Base-by-base conservation (phyloP, 768 basidiomycete genomes). In the Daedalea quercina region DNA sequence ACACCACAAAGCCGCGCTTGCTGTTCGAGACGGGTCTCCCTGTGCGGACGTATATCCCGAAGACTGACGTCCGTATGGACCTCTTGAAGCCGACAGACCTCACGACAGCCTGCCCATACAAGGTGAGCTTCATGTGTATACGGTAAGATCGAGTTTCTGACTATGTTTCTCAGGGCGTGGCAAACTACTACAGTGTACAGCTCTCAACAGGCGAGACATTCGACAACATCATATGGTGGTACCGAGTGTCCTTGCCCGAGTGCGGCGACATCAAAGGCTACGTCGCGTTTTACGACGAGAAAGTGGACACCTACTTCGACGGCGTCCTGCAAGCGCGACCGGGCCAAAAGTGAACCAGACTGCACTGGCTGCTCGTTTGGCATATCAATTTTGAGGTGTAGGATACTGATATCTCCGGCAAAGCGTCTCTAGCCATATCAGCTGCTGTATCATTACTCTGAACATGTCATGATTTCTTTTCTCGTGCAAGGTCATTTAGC, bases 281-380 rank as follows among this genome's bases (percentile, higher is more conserved):
- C 53, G 65, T 80, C 7, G 77, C 81, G 0, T 85, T 84, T 62
- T 82, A 81, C 55, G 82, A 86, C 50, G 83, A 87, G 58, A 83
- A 80, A 55, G 77, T 85, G 24, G 81, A 84, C 50, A 75, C 85
- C 12, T 86, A 74, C 69, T 62, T 86, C 15, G 82, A 86, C 57
- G 82, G 75, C 17, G 72, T 72, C 51, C 79, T 79, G 61, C 77
- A 79, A 58, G 57, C 61, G 15, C 73, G 68, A 31, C 28, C 28
- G 28, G 28, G 28, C 28, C 28, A 31, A 11, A 31, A 31, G 28
- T 31, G 11, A 31, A 31, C 6, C 28, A 31, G 28, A 31, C 28
- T 31, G 28, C 28, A 31, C 28, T n/a, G n/a, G n/a, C n/a, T n/a
- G n/a, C n/a, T n/a, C n/a, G n/a, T n/a, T n/a, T n/a, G n/a, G n/a